Conservation (phyloP, 352 stramenopile species). For the Thalassiosira mediterranea region DNA sequence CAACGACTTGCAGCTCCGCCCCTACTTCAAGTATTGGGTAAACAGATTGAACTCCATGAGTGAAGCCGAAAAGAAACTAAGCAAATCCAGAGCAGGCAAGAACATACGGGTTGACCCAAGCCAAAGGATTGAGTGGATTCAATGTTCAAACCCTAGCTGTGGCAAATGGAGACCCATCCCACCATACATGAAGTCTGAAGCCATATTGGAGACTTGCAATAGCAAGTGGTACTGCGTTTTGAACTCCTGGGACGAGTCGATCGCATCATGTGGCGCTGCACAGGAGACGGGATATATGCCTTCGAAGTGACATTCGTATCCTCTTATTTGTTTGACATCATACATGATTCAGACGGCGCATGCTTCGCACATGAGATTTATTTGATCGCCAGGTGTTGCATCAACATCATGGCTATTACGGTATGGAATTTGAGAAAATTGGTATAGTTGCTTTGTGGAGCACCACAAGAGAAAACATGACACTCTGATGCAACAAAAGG, state of each 20-base stretch:
- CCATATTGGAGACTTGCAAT: constrained; percentile 58
- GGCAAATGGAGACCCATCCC: constrained; percentile 78
- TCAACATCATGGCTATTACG: too few relatives aligned
- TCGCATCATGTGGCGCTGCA: constrained; percentile 82
- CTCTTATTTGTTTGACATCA: too few relatives aligned
- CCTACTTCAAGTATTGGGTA: constrained; percentile 54
- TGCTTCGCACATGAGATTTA: too few relatives aligned
- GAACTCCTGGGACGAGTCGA: constrained; percentile 87
- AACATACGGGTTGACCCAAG: constrained; percentile 34
- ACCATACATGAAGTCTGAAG: constrained; percentile 44
- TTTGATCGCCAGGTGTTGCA: too few relatives aligned
- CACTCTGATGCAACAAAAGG: too few relatives aligned
- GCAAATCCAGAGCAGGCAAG: constrained; percentile 29
- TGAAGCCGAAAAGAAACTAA: constrained; percentile 47
- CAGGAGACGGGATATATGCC: constrained; percentile 83
- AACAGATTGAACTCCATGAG: constrained; percentile 46
- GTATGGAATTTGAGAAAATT: too few relatives aligned
- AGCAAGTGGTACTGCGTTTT: constrained; percentile 86
- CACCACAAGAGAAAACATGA: too few relatives aligned
- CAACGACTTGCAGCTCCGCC: constrained; percentile 32
- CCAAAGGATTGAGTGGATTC: constrained; percentile 75
- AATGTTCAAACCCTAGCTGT: constrained; percentile 81
- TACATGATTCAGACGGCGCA: too few relatives aligned
- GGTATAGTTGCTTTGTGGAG: too few relatives aligned
- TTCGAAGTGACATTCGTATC: constrained; percentile 23